A percentile compares a stretch with the other conserved stretches of the same genome.
Conservation (phyloP, 345 rosid genomes). For the Heritiera fomes region DNA sequence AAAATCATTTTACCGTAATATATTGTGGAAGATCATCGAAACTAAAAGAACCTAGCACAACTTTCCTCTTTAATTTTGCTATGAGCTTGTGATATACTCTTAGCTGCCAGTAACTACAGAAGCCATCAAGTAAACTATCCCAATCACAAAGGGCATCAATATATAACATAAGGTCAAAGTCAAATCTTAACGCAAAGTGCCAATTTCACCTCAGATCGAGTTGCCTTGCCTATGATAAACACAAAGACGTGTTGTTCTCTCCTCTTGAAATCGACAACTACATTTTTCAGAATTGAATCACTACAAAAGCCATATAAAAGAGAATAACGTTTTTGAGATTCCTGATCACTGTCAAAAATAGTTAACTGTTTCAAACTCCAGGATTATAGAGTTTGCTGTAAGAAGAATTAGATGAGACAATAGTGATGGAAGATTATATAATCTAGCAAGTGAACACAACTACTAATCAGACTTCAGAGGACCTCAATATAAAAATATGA, state of each 20-base stretch:
- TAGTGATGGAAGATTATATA: neutral
- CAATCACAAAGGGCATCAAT: neutral
- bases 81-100: constrained; percentile 91
- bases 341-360: too few relatives aligned
- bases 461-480: neutral
- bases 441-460: neutral
- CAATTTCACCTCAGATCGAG: constrained; percentile 81
- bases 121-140: constrained; percentile 5
- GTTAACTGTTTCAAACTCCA: too few relatives aligned
- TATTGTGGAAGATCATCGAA: constrained; percentile 80
- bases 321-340: neutral
- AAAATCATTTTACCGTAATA: constrained; percentile 49
- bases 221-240: constrained; percentile 89
- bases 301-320: constrained; percentile 35
- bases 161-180: neutral
- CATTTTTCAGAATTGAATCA: constrained; percentile 64
- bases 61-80: constrained; percentile 75
- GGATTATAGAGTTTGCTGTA: too few relatives aligned
- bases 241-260: constrained; percentile 86
- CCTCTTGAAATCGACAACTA: constrained; percentile 56
- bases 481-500: neutral
- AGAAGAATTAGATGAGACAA: too few relatives aligned
- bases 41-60: constrained; percentile 75
- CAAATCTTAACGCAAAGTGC: neutral
- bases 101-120: constrained; percentile 44